Base-by-base conservation (phyloP, 2,329 filamentous ascomycete species). In the Fusarium sp. region DNA sequence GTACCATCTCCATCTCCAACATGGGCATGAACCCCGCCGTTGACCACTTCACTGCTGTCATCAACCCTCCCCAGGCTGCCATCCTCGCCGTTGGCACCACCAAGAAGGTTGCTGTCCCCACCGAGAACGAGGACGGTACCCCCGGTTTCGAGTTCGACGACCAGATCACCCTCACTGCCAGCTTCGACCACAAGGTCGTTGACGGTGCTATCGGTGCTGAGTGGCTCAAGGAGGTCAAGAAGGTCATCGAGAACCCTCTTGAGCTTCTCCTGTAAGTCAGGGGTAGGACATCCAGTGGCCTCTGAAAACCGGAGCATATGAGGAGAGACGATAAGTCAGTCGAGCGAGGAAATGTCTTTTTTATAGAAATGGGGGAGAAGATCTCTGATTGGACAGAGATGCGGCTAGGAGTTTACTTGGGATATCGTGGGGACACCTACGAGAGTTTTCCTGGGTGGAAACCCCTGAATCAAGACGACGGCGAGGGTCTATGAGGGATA, bases 11-110 rank as follows among this genome's bases (percentile, higher is more conserved):
- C 82, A 98, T 99, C 84, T 97, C 93, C 85, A 99, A 99, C 90
- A 97, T 99, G 96, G 96, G 96, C 83, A 99, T 99, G 96, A 99
- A 99, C 89, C 79, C 91, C 47, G 95, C 96, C 51, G 91, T 99
- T 69, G 94, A 98, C 84, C 90, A 94, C 80, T 99, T 99, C 85
- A 98, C 96, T 53, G 96, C 96, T 73, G 92, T 99, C 78, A 97
- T 99, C 88, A 99, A 99, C 89, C 96, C 97, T 72, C 96, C 96
- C 55, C 97, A 99, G 86, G 93, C 96, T 56, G 92, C 90, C 78
- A 99, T 99, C 80, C 88, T 99, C 69, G 95, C 96, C 57, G 93
- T 99, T 62, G 96, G 97, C 76, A 97, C 94, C 72, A 94, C 93
- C 75, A 96, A 93, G 83, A 98, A 98, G 91, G 95, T 98, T 56